phyloP scores from a whole-genome alignment of 257 asterid genomes.

The Vinca minor region DNA sequence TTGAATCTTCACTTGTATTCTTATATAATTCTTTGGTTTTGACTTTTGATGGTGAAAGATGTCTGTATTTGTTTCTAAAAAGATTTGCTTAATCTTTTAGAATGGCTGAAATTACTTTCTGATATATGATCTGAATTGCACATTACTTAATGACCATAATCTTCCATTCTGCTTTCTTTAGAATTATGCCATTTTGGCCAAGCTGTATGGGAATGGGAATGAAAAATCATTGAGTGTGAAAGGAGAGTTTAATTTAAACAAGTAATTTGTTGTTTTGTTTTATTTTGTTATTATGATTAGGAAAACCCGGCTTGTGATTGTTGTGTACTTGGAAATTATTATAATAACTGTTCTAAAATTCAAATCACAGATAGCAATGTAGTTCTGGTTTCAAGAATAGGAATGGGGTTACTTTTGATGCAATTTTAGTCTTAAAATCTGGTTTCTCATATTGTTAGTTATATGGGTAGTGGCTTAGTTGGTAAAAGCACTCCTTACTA shows the following conservation, averaged over 20 bases:
- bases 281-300: neutral
- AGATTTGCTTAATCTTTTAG: neutral
- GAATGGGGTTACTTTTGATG: neutral
- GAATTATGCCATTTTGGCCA: neutral
- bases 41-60: neutral
- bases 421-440: neutral
- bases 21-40: constrained; percentile 1
- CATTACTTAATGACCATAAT: neutral
- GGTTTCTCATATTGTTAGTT: neutral
- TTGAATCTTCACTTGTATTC: neutral
- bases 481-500: too few species aligned
- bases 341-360: neutral
- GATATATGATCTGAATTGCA: neutral
- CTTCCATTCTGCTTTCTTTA: neutral
- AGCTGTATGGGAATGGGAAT: neutral
- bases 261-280: neutral
- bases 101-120: neutral
- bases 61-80: neutral
- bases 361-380: neutral
- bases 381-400: neutral
- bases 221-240: neutral
- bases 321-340: neutral
- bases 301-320: too few species aligned
- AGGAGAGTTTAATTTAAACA: neutral
- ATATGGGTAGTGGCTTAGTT: too few species aligned